Evolutionary conservation across 225 moss, liverwort and hornwort species (phyloP), one percentile per base, ranked within the genome.

Genomic region (Marchantia polymorpha): DNA sequence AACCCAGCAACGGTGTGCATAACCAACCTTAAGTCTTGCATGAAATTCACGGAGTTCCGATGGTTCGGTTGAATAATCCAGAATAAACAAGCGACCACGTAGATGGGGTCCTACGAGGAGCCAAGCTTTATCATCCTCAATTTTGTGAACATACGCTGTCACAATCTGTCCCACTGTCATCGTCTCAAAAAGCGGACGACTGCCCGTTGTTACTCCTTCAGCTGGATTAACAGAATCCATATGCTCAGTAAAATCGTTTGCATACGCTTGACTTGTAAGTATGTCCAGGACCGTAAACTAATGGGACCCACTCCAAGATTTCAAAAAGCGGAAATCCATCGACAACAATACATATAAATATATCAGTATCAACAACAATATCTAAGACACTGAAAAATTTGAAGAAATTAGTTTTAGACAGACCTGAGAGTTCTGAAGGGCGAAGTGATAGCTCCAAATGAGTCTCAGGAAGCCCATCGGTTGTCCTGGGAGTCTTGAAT

Each of bases 371-470:
- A 17, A 17, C 19, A 16, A n/a, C 64, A 64, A 64, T 23, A 23
- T 31, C 7, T 8, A 76, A 17, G 15, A 26, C 30, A 14, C 54
- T 54, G 52, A 55, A 50, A 20, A 30, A 26, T 29, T 56, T 55
- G 15, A 8, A 1, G 31, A 59, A 56, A 14, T 30, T 56, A 25
- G 10, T 2, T 63, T 48, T 29, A 13, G 15, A 39, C 77, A 23
- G 27, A 99, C 97, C 97, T 93, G 93, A 80, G 46, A 99, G 83
- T 85, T 91, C 89, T 78, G 93, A 92, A 23, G 95, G 95, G 76
- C 93, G 92, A 81, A 99, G 76, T 53, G 95, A 91, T 53, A 99
- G 81, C 76, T 94, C 90, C 64, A 93, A 82, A 64, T 89, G 78
- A 71, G 85, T 85, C 70, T 85, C 85, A 65, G 83, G 64, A 56